phyloP scores from a whole-genome alignment of 805 yeast species.

The Metschnikowia santaceciliae region DNA sequence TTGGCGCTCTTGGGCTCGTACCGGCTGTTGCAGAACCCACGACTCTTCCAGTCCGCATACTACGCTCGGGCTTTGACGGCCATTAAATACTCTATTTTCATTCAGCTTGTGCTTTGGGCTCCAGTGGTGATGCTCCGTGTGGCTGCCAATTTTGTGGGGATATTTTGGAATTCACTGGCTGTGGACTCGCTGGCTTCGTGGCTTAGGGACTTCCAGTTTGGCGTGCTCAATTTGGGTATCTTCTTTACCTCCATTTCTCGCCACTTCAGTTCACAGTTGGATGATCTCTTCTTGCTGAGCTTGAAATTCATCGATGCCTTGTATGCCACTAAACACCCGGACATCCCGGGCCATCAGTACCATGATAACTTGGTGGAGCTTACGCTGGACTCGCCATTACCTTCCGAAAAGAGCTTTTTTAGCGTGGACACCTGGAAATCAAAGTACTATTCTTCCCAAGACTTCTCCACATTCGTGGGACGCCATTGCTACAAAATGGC shows the following conservation, averaged over 20 bases:
- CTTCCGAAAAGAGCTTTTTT: not conserved
- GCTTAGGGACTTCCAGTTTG: slow-evolving; percentile 28
- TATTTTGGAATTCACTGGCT: slow-evolving; percentile 4
- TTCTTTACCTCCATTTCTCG: slow-evolving; percentile 34
- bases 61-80: slow-evolving; percentile 34
- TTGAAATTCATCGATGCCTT: slow-evolving; percentile 35
- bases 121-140: slow-evolving; percentile 18
- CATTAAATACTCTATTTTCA: slow-evolving; percentile 31
- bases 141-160: slow-evolving; percentile 7
- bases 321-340: slow-evolving; percentile 34
- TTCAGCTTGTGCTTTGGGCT: slow-evolving; percentile 31
- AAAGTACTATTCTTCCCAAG: slow-evolving; percentile 16
- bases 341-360: slow-evolving; percentile 10
- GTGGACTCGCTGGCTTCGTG: slow-evolving; percentile 13
- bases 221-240: slow-evolving; percentile 39
- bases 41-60: slow-evolving; percentile 25
- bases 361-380: slow-evolving; percentile 16
- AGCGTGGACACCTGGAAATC: slow-evolving; percentile 4
- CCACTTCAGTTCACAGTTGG: slow-evolving; percentile 36
- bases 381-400: not conserved
- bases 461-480: slow-evolving; percentile 18
- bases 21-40: slow-evolving; percentile 44
- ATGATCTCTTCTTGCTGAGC: slow-evolving; percentile 36
- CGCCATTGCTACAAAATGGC: slow-evolving; percentile 17
- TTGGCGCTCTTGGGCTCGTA: slow-evolving; percentile 48